Conservation (phyloP, 2,329 filamentous ascomycete genomes). For the Aspergillus puulaauensis region DNA sequence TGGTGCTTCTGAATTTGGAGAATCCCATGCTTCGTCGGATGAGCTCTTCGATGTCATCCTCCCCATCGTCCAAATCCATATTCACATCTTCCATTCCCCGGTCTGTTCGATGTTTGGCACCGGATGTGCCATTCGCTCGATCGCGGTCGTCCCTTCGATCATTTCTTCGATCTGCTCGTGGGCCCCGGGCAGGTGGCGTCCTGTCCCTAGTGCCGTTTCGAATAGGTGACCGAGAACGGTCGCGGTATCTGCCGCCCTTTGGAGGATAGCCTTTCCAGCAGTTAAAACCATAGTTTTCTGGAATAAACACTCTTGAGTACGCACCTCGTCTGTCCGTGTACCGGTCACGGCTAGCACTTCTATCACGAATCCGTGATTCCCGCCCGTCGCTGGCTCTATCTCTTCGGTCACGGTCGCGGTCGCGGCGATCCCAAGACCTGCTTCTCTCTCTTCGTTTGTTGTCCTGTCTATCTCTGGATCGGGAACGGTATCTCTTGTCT, state of each 20-base stretch:
- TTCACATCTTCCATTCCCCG: constrained; percentile 36
- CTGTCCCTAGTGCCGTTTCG: constrained; percentile 37
- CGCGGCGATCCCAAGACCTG: constrained; percentile 42
- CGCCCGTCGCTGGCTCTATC: constrained; percentile 38
- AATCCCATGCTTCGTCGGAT: constrained; percentile 93
- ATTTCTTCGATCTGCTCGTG: constrained; percentile 32
- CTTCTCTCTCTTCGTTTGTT: constrained; percentile 44
- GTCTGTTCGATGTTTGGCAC: constrained; percentile 15
- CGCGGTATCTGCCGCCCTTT: constrained; percentile 35
- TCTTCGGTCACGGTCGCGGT: constrained; percentile 32
- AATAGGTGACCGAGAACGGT: constrained; percentile 36
- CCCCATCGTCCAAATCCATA: constrained; percentile 49
- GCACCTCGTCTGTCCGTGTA: constrained; percentile 42
- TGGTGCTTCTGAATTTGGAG: constrained; percentile 78
- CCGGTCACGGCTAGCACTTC: constrained; percentile 39
- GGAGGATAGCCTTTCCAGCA: constrained; percentile 24
- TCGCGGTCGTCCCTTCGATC: constrained; percentile 29
- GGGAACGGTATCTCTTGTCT: constrained; percentile 42
- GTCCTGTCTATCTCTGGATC: constrained; percentile 39
- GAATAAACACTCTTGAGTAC: background rate
- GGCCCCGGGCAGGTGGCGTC: constrained; percentile 38
- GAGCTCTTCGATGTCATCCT: constrained; percentile 67
- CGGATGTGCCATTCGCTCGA: constrained; percentile 25
- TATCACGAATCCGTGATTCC: constrained; percentile 40
- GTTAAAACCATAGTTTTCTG: constrained; percentile 3